Evolutionary conservation across 1,284 basidiomycete species (phyloP), one percentile per base, ranked within the genome.

Genomic region (Rhodotorula sp.): DNA sequence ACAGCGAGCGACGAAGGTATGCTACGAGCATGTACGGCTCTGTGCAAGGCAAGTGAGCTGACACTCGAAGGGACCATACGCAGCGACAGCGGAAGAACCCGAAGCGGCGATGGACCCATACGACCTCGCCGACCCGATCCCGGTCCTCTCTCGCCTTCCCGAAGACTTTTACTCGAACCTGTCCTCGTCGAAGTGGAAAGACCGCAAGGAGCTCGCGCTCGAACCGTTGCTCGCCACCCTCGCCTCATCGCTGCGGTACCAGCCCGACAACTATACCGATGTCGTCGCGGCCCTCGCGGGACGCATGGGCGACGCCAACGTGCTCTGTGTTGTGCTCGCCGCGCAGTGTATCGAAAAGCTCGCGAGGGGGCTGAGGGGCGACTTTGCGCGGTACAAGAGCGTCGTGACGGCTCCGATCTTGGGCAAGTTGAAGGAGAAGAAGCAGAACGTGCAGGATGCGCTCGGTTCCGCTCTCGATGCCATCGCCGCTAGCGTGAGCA

Each of bases 181-280:
- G 65, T 86, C 87, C 20, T 97, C 95, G 6, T 89, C 91, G 1
- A 99, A 99, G 82, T 99, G 97, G 97, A 97, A 99, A 81, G 97
- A 99, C 76, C 88, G 97, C 46, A 92, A 96, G 79, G 95, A 97
- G 79, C 80, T 83, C 65, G 91, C 88, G 3, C 83, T 98, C 64
- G 94, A 97, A 77, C 91, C 92, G 59, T 85, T 97, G 54, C 85
- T 89, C 69, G 87, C 88, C 21, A 83, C 93, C 26, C 83, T 99
- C 51, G 87, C 66, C 15, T 63, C 67, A 16, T 61, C 70, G 23
- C 89, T 90, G 15, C 88, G 90, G 70, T 90, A 98, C 76, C 91
- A 93, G 76, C 86, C 87, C 2, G 85, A 90, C 26, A 90, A 90
- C 79, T 83, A 94, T 2, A 87, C 86, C 18, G 90, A 91, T 48